Evolutionary conservation across 129 eudicot species (phyloP), one percentile per base, ranked within the genome.

Genomic region (Cynara cardunculus): DNA sequence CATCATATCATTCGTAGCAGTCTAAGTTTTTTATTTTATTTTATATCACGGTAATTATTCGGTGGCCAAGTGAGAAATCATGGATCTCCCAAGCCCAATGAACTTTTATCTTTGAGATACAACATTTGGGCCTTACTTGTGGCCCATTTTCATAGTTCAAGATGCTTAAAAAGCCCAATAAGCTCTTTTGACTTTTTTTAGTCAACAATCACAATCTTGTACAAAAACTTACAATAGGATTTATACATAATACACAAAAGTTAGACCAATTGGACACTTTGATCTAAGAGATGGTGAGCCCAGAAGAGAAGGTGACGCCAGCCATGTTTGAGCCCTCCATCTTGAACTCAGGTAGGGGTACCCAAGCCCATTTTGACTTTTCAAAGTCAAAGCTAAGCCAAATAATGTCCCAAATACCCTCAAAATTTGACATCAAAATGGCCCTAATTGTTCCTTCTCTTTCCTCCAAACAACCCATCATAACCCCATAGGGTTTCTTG

Each of bases 311-410:
- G 35, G 94, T 80, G 67, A 90, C 87, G 65, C 94, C 94, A 73
- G 94, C 94, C 89, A 90, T 75, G 41, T 90, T 90, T 44, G 94
- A 81, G 30, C 89, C 87, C 31, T 84, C 84, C 94, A 90, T 90
- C 26, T 85, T 90, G 81, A 88, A 90, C 32, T 87, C 89, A 68
- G 91, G 94, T 22, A 90, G 84, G 6, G 85, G 88, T 24, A 86
- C 80, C 80, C 88, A 88, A 69, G 30, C 78, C 94, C 94, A 90
- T 25, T 21, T 44, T 49, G 81, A 84, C 67, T 71, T 73, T 13
- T 27, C 37, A 12, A 76, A 7, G 74, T 86, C 87, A 87, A 78
- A 90, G 31, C 91, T 79, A 14, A 90, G 82, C 91, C 94, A 90
- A 79, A 87, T 81, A 25, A 87, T 85, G 78, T 90, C 89, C 94